Conservation (phyloP, 1,284 basidiomycete species). For the Pseudozyma thailandica region DNA sequence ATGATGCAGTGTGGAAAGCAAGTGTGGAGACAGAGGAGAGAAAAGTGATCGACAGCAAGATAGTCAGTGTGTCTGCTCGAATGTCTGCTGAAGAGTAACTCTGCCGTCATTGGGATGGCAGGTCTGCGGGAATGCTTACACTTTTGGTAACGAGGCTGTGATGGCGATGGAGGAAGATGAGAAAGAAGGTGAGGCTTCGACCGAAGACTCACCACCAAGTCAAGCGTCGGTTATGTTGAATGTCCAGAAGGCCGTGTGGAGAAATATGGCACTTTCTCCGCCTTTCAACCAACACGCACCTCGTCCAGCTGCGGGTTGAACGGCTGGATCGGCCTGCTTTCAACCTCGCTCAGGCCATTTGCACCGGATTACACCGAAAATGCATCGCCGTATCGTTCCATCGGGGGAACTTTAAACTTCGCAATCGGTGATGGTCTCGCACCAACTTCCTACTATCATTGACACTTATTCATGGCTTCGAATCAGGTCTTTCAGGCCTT, state of each 20-base stretch:
- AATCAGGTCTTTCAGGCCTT: too few species aligned
- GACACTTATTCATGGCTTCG: too few species aligned
- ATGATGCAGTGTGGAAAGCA: neutral
- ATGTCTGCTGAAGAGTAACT: neutral
- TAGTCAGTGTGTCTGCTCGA: constrained; percentile 1
- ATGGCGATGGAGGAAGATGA: neutral
- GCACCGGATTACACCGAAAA: constrained; percentile 39
- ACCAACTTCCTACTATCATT: too few species aligned
- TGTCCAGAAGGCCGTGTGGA: constrained; percentile 24
- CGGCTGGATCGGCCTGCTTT: constrained; percentile 30
- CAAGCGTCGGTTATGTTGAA: constrained; percentile 1
- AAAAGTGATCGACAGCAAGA: neutral
- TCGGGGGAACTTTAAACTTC: constrained; percentile 5
- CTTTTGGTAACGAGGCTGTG: neutral
- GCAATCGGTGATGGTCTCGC: neutral
- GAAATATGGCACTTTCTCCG: constrained; percentile 24
- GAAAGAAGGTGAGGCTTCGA: neutral
- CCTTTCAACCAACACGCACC: constrained; percentile 17
- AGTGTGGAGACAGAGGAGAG: neutral
- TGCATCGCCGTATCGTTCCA: neutral
- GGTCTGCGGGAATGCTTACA: constrained; percentile 9
- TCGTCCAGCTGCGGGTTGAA: constrained; percentile 14
- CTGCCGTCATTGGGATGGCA: neutral
- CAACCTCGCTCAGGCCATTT: constrained; percentile 23
- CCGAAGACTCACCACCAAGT: neutral